Percentiles rank a stretch among this genome's conserved stretches.
Conservation (phyloP, 371 early-diverging fungal species). For the Mucor velutinosus region DNA sequence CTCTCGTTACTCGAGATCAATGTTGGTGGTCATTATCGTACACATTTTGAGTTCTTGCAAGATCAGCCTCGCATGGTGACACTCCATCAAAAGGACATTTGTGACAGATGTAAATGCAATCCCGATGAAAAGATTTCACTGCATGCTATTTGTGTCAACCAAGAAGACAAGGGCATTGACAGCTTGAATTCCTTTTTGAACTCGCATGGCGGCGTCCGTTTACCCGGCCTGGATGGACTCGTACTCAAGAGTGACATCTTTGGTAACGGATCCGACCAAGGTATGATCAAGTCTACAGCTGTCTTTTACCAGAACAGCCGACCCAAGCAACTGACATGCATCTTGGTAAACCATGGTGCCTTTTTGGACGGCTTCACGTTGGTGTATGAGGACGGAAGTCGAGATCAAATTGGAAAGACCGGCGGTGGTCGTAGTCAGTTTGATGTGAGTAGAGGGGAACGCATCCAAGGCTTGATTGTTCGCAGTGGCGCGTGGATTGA, state of each 20-base stretch:
- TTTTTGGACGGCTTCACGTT: conserved; percentile 58
- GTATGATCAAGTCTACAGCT: not conserved
- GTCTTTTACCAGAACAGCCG: conserved; percentile 1
- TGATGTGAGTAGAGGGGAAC: conserved; percentile 38
- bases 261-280: conserved; percentile 15
- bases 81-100: conserved; percentile 23
- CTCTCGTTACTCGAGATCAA: conserved; percentile 59
- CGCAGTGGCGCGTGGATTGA: conserved; percentile 65
- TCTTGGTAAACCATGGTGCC: conserved; percentile 47
- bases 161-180: conserved; percentile 29
- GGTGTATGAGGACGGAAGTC: conserved; percentile 45
- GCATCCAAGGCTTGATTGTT: conserved; percentile 44
- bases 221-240: conserved; percentile 30
- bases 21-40: conserved; percentile 51
- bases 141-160: conserved; percentile 43
- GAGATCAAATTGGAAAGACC: conserved; percentile 33
- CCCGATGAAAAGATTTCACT: conserved; percentile 34
- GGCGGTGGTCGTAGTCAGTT: conserved; percentile 38
- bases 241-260: conserved; percentile 36
- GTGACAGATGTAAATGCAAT: conserved; percentile 22
- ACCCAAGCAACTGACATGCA: conserved; percentile 16
- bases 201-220: conserved; percentile 21
- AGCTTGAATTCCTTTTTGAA: conserved; percentile 33
- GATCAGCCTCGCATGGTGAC: conserved; percentile 28
- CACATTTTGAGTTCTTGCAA: conserved; percentile 56